phyloP scores from a whole-genome alignment of 192 early-diverging fungal genomes.

The Entomortierella beljakovae region DNA sequence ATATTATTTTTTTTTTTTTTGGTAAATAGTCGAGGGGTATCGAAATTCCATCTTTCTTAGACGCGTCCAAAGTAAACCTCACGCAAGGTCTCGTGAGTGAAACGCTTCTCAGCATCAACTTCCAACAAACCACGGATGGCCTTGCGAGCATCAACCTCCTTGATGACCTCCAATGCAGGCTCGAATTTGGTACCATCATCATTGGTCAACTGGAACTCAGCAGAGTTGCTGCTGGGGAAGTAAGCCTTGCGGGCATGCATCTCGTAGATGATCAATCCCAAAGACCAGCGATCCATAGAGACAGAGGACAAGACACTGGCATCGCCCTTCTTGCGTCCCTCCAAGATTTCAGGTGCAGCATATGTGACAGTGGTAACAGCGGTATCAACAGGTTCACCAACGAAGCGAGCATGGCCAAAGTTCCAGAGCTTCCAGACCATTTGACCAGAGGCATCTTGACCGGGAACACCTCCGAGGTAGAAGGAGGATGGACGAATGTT shows the following conservation, averaged over 20 bases:
- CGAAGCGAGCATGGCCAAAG: slow-evolving; percentile 55
- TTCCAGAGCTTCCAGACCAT: slow-evolving; percentile 57
- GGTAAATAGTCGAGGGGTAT: background rate
- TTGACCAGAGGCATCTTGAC: slow-evolving; percentile 33
- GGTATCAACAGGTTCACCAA: slow-evolving; percentile 50
- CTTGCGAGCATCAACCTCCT: slow-evolving; percentile 33
- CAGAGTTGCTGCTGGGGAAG: slow-evolving; percentile 26
- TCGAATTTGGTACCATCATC: slow-evolving; percentile 28
- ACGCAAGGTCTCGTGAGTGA: slow-evolving; percentile 47
- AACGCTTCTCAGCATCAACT: slow-evolving; percentile 44
- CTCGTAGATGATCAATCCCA: slow-evolving; percentile 55
- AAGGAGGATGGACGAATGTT: slow-evolving; percentile 52
- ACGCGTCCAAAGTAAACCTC: slow-evolving; percentile 41
- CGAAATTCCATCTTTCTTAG: slow-evolving; percentile 1
- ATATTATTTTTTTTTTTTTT: slow-evolving; percentile 14
- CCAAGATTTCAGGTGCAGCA: slow-evolving; percentile 52
- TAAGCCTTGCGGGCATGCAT: slow-evolving; percentile 46
- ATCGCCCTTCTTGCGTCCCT: slow-evolving; percentile 47
- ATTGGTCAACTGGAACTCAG: slow-evolving; percentile 47
- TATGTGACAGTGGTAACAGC: slow-evolving; percentile 48
- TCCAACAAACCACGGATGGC: slow-evolving; percentile 48
- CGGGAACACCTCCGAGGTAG: slow-evolving; percentile 48
- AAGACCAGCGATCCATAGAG: slow-evolving; percentile 55
- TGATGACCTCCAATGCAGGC: slow-evolving; percentile 25
- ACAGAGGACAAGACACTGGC: slow-evolving; percentile 40